phyloP scores from a whole-genome alignment of 805 yeast genomes.

The Priceomyces melissophilus region DNA sequence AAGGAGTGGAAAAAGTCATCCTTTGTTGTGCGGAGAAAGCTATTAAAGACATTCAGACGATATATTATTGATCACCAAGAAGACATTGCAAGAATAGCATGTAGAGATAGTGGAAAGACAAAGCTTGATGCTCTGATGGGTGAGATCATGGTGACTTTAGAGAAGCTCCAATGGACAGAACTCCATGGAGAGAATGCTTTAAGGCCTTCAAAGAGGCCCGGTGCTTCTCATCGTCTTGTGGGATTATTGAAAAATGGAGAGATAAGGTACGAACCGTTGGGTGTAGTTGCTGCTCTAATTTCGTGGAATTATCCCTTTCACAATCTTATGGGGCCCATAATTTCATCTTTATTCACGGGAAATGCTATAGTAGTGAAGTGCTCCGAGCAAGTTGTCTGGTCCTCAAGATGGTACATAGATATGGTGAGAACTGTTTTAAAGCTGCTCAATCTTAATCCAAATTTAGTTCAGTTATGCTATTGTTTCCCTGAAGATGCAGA shows the following conservation, averaged over 20 bases:
- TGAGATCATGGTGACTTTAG: constrained; percentile 91
- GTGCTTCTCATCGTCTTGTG: constrained; percentile 82
- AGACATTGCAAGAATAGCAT: constrained; percentile 84
- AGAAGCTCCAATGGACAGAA: constrained; percentile 86
- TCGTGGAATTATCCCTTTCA: constrained; percentile 99
- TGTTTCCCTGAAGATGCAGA: constrained; percentile 91
- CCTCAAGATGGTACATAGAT: constrained; percentile 72
- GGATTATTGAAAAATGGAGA: constrained; percentile 84
- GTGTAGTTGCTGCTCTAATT: constrained; percentile 82
- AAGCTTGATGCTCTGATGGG: constrained; percentile 96
- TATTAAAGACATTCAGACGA: constrained; percentile 66
- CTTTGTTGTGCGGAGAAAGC: constrained; percentile 63
- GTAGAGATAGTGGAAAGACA: constrained; percentile 95
- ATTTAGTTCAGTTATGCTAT: constrained; percentile 81
- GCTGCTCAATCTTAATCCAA: constrained; percentile 72
- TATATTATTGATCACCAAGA: constrained; percentile 81
- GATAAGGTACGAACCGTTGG: constrained; percentile 89
- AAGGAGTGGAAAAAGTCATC: constrained; percentile 47
- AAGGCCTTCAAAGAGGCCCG: constrained; percentile 72
- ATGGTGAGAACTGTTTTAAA: constrained; percentile 70
- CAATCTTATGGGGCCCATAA: constrained; percentile 86
- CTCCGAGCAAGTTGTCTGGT: constrained; percentile 95
- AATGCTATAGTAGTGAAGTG: constrained; percentile 90
- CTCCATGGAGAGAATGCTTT: constrained; percentile 76
- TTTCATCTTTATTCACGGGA: constrained; percentile 87